These are phyloP conservation scores for Candida pini DNA, from an alignment of 805 yeast genomes.

Conservation along the genomic window DNA sequence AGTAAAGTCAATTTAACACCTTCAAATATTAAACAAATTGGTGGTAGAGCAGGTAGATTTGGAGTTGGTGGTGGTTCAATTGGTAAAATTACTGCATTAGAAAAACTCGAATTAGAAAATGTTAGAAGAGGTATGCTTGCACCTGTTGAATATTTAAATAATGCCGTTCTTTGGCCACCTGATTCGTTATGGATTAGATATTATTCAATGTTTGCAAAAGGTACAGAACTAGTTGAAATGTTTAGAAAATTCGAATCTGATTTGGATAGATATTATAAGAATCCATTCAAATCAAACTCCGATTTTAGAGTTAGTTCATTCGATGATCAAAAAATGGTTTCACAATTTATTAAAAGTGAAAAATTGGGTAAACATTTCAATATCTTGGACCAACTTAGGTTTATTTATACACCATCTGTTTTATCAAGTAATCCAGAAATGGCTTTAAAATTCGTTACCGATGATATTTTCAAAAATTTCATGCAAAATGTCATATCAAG, in stretches of 20 bases:
- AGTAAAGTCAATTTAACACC: constrained; percentile 41
- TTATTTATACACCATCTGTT: constrained; percentile 33
- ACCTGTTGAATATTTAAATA: constrained; percentile 45
- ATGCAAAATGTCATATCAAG: constrained; percentile 53
- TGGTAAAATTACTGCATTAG: constrained; percentile 54
- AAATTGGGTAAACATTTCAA: constrained; percentile 20
- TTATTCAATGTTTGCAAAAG: constrained; percentile 53
- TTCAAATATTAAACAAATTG: constrained; percentile 84
- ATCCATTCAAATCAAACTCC: constrained; percentile 8
- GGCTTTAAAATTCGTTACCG: constrained; percentile 22
- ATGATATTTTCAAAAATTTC: constrained; percentile 40
- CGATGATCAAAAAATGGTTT: constrained; percentile 19
- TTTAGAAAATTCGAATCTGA: constrained; percentile 44
- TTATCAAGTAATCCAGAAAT: constrained; percentile 16
- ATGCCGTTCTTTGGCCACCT: constrained; percentile 80
- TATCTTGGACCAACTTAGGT: constrained; percentile 27
- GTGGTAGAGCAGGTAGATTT: constrained; percentile 92
- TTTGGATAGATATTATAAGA: constrained; percentile 18
- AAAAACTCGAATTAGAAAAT: constrained; percentile 35
- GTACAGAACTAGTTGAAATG: constrained; percentile 40
- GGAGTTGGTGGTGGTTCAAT: constrained; percentile 29
- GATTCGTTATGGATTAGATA: constrained; percentile 62
- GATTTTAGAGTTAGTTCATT: constrained; percentile 25
- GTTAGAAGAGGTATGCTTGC: constrained; percentile 44
- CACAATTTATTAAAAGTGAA: constrained; percentile 22